Percentiles rank a stretch among this genome's conserved stretches.
phyloP scores from a whole-genome alignment of 1,284 basidiomycete species.

The Earliella scabrosa region DNA sequence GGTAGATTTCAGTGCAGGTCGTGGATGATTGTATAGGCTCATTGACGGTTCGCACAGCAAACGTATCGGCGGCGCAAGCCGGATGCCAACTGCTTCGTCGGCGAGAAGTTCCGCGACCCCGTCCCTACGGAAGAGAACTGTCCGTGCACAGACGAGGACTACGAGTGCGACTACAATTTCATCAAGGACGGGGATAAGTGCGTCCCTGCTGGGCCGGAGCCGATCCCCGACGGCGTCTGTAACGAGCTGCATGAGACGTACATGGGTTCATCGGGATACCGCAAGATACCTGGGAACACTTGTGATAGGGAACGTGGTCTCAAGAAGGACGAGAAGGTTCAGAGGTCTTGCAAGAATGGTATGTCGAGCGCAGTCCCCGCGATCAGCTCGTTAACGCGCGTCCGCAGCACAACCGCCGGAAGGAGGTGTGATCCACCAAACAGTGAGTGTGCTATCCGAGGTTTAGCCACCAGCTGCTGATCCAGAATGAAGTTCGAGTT shows the following conservation, averaged over 20 bases:
- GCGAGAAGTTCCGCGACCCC: slow-evolving; percentile 88
- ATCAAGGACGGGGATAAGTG: slow-evolving; percentile 76
- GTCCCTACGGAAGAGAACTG: slow-evolving; percentile 85
- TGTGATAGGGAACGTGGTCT: slow-evolving; percentile 73
- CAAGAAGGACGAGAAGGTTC: slow-evolving; percentile 71
- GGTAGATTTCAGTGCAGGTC: slow-evolving; percentile 44
- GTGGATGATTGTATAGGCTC: no score
- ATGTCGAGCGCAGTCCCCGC: slow-evolving; percentile 6
- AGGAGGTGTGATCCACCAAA: slow-evolving; percentile 74
- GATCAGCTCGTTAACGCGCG: not conserved
- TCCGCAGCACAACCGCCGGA: slow-evolving; percentile 70
- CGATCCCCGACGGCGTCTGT: slow-evolving; percentile 83
- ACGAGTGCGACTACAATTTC: slow-evolving; percentile 95
- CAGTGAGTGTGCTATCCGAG: slow-evolving; percentile 44
- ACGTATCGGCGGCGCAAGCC: slow-evolving; percentile 90
- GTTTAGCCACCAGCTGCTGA: slow-evolving; percentile 1
- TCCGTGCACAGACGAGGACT: slow-evolving; percentile 86
- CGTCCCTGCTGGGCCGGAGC: slow-evolving; percentile 83
- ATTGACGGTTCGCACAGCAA: slow-evolving; percentile 59
- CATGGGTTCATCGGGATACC: slow-evolving; percentile 89
- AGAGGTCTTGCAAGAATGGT: slow-evolving; percentile 82
- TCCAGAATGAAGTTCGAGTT: slow-evolving; percentile 69
- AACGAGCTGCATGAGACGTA: slow-evolving; percentile 67
- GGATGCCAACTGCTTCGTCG: slow-evolving; percentile 90
- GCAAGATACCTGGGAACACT: slow-evolving; percentile 92